Evolutionary conservation across 768 basidiomycete species (phyloP), one percentile per base, ranked within the genome.

Genomic region (Termitomyces sp.): DNA sequence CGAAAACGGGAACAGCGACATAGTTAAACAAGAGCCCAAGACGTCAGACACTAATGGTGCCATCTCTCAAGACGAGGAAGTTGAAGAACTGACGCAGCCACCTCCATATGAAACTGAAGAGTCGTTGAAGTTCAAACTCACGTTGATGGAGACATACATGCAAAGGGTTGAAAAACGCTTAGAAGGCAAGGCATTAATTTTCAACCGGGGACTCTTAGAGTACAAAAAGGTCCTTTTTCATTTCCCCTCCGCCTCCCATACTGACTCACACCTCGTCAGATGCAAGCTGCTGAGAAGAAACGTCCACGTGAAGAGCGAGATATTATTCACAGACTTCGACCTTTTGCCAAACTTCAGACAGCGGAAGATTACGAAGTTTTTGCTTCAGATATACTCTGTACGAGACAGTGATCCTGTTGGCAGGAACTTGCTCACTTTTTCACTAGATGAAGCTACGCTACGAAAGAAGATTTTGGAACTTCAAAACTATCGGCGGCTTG

Each of bases 221-320:
- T 93, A 96, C 68, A 98, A 95, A 71, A 94, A 94, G 85, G 95
- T 94, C 58, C 50, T 79, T 59, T 12, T 26, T n/a, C 33, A 21
- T 7, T 45, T 30, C 55, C 28, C 37, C 55, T 46, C 48, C 43
- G 52, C 31, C 30, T 17, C 43, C 45, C 48, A n/a, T 44, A 30
- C 28, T 8, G 46, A 33, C 44, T 59, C 35, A 50, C 26, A 33
- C 10, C 30, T 41, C 50, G 33, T 21, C 66, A 97, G 96, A 89
- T 94, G 76, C 86, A 90, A 78, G 90, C 91, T 10, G 80, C 81
- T 3, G 96, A 99, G 62, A 90, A 95, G 74, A 98, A 97, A 68
- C 78, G 93, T 17, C 81, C 82, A 8, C 87, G 89, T 63, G 96
- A 98, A 60, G 95, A 98, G 64, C 84, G 89, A 61, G 97, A 98